Conservation (phyloP, 306 rosid species). For the Cucumis hystrix region DNA sequence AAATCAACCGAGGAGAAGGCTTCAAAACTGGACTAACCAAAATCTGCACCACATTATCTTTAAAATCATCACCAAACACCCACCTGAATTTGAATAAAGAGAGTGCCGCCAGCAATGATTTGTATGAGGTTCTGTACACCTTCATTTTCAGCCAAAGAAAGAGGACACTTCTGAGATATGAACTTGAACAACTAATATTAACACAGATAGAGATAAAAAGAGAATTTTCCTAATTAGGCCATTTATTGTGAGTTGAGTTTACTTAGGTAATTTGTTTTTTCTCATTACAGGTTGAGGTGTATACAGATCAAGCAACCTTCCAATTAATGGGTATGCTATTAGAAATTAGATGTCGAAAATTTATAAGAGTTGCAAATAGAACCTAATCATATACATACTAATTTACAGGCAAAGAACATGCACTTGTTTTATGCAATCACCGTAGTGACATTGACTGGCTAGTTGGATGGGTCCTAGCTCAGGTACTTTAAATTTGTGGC, state of each 20-base stretch:
- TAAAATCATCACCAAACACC: too few species aligned
- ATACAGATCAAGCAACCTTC: slow-evolving; percentile 51
- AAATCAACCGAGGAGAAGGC: too few species aligned
- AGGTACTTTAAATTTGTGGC: slow-evolving; percentile 34
- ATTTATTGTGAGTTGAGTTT: neutral
- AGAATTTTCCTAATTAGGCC: neutral
- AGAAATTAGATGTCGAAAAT: neutral
- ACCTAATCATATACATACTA: slow-evolving; percentile 2
- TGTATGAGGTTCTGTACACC: too few species aligned
- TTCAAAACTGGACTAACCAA: too few species aligned
- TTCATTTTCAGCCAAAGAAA: too few species aligned
- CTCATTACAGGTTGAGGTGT: slow-evolving; percentile 52
- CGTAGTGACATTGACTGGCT: slow-evolving; percentile 97
- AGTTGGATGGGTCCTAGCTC: slow-evolving; percentile 82
- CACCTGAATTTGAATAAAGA: too few species aligned
- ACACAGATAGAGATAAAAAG: neutral
- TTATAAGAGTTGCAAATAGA: neutral
- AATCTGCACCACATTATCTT: too few species aligned
- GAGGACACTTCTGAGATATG: neutral
- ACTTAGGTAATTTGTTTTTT: neutral
- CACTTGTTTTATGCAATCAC: slow-evolving; percentile 76
- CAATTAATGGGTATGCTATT: slow-evolving; percentile 46
- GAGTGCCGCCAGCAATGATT: too few species aligned
- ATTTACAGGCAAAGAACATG: slow-evolving; percentile 63
- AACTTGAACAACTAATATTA: neutral